These are phyloP conservation scores for Colletotrichum lentis DNA, from an alignment of 2,329 filamentous ascomycete species.

Conservation along the genomic window DNA sequence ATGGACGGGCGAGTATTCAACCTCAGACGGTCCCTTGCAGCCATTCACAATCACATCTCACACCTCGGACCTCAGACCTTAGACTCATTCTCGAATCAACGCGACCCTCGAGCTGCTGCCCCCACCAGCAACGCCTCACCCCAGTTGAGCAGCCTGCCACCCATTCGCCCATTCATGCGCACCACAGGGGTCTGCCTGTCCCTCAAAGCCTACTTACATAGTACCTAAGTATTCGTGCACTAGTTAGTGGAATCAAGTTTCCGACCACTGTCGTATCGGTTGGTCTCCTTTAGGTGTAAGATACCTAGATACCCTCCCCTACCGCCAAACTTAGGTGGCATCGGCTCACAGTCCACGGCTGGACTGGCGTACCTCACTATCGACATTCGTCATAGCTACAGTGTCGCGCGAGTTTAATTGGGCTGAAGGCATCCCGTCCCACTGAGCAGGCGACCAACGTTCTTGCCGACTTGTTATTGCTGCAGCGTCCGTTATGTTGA, in stretches of 20 bases:
- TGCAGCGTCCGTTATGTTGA: constrained; percentile 8
- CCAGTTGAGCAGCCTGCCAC: constrained; percentile 16
- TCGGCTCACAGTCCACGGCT: not conserved
- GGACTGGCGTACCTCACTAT: constrained; percentile 13
- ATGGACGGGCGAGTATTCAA: constrained; percentile 13
- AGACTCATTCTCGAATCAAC: not conserved
- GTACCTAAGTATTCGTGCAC: no score
- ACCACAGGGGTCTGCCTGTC: constrained; percentile 17
- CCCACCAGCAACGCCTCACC: constrained; percentile 8
- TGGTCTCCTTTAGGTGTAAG: constrained; percentile 11
- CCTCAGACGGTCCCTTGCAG: constrained; percentile 35
- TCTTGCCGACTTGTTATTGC: constrained; percentile 24
- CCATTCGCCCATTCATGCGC: constrained; percentile 27
- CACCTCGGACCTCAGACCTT: not conserved
- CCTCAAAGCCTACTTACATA: not conserved
- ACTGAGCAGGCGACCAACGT: not conserved
- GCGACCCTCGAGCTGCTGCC: not conserved
- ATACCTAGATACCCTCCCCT: not conserved
- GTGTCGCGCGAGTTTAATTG: constrained; percentile 17
- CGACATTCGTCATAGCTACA: constrained; percentile 19
- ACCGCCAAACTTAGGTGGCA: not conserved
- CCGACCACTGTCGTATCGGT: not conserved
- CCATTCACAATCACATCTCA: constrained; percentile 17
- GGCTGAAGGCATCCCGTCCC: constrained; percentile 6
- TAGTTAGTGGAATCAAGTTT: constrained; percentile 11